These are phyloP conservation scores for Candida glucosophila DNA, from an alignment of 1,139 yeast species.

Conservation along the genomic window DNA sequence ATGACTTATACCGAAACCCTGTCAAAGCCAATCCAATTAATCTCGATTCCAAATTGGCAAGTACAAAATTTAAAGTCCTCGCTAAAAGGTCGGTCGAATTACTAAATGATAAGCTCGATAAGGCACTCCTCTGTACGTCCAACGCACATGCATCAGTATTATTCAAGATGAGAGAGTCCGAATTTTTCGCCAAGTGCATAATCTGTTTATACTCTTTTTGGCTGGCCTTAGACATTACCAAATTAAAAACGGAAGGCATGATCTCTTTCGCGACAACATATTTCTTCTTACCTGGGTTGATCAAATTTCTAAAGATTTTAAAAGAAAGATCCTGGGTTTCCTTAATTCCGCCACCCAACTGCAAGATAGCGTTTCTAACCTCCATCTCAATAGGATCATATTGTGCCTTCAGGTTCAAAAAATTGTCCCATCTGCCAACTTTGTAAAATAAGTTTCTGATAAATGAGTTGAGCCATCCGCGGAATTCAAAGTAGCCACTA, in stretches of 20 bases:
- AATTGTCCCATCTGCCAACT: slow-evolving; percentile 18
- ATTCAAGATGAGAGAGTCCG: slow-evolving; percentile 27
- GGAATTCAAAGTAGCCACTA: slow-evolving; percentile 15
- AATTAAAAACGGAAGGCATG: slow-evolving; percentile 22
- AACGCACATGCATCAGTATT: slow-evolving; percentile 21
- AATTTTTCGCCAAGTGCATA: slow-evolving; percentile 40
- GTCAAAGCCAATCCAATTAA: slow-evolving; percentile 46
- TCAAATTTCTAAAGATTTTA: slow-evolving; percentile 31
- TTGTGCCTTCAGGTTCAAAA: slow-evolving; percentile 4
- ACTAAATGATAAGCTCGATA: slow-evolving; percentile 45
- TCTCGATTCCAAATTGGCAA: slow-evolving; percentile 44
- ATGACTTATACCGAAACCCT: slow-evolving; percentile 33
- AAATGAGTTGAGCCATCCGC: slow-evolving; percentile 13
- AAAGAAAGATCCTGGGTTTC: slow-evolving; percentile 25
- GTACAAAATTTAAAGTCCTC: slow-evolving; percentile 47
- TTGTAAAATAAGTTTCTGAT: slow-evolving; percentile 12
- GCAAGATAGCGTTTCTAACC: slow-evolving; percentile 32
- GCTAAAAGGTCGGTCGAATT: slow-evolving; percentile 34
- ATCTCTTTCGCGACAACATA: slow-evolving; percentile 45
- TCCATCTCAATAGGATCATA: slow-evolving; percentile 25
- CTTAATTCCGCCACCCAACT: slow-evolving; percentile 19
- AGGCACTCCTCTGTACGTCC: slow-evolving; percentile 46
- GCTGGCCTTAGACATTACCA: slow-evolving; percentile 23
- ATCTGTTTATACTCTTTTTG: slow-evolving; percentile 51
- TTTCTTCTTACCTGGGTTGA: slow-evolving; percentile 41